Base-by-base conservation (phyloP, 1,284 basidiomycete species). In the Ceratobasidium theobromae region DNA sequence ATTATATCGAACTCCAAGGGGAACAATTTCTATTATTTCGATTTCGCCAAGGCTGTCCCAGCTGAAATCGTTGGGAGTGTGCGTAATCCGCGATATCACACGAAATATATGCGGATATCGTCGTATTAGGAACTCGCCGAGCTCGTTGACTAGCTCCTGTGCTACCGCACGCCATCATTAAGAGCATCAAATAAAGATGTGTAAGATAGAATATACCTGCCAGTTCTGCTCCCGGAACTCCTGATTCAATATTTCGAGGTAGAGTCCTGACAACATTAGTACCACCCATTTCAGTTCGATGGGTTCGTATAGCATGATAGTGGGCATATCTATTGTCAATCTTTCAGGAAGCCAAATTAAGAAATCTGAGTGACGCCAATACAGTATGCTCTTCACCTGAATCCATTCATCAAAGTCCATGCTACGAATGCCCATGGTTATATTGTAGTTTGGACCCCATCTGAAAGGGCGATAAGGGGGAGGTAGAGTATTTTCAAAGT, bases 1-100 rank as follows among this genome's bases (percentile, higher is more conserved):
- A 60, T 85, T 77, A 71, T 84, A 86, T 1, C 77, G 80, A 30
- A 77, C 78, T 5, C 77, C 77, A 3, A 84, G 76, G 11, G 86
- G 81, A 4, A 78, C 68, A 53, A 89, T 78, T 23, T 78, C 82
- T 54, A 91, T 81, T 1, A 75, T 78, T 72, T 79, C 79, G 70
- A 88, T 79, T 28, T 82, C 77, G 41, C 80, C 78, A 23, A 77
- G 70, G 1, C 79, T 82, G 57, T 82, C 77, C 84, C 86, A 87
- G 4, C 83, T 84, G 69, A 74, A 73, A 33, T 69, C 72, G 8
- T 68, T 68, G 4, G 60, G 45, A 21, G 71, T 55, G 1, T 72
- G 49, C 32, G 72, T 41, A 73, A 79, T 75, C 45, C 86, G 79
- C 12, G 76, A 77, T 14, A 86, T 77, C 18, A 74, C 72, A 14